phyloP scores from a whole-genome alignment of 495 filamentous ascomycete species.

The Pyrenula aspistea region DNA sequence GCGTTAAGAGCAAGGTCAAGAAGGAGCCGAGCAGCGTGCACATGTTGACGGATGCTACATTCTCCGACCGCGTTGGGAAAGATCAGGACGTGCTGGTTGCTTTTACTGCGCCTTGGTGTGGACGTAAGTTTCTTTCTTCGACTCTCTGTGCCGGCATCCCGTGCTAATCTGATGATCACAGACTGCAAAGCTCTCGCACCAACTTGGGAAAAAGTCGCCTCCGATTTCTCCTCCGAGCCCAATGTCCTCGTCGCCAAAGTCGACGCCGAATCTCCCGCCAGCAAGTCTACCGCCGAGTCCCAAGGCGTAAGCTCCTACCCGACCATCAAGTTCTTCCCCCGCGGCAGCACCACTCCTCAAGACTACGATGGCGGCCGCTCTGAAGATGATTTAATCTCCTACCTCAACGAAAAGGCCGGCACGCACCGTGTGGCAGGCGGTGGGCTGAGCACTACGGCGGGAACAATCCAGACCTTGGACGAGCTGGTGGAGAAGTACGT shows the following conservation, averaged over 20 bases:
- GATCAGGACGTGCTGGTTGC: constrained; percentile 91
- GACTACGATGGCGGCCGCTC: constrained; percentile 67
- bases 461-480: constrained; percentile 71
- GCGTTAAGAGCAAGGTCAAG: constrained; percentile 59
- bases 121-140: constrained; percentile 55
- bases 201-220: constrained; percentile 76
- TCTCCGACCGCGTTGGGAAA: constrained; percentile 64
- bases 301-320: constrained; percentile 80
- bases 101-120: constrained; percentile 95
- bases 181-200: constrained; percentile 96
- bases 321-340: constrained; percentile 96
- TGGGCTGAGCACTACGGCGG: constrained; percentile 64
- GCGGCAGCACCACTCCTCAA: constrained; percentile 62
- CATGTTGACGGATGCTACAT: constrained; percentile 68
- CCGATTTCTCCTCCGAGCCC: constrained; percentile 66
- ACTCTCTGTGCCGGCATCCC: neutral
- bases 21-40: constrained; percentile 64
- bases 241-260: constrained; percentile 84
- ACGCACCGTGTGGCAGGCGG: constrained; percentile 80
- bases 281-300: constrained; percentile 62
- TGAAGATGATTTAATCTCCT: constrained; percentile 65
- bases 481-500: constrained; percentile 55
- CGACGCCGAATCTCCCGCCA: constrained; percentile 77
- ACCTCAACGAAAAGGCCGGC: constrained; percentile 80
- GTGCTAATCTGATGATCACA: constrained; percentile 17